Evolutionary conservation across 179 eudicot species (phyloP), one percentile per base, ranked within the genome.

Genomic region (Drosera spatulata): DNA sequence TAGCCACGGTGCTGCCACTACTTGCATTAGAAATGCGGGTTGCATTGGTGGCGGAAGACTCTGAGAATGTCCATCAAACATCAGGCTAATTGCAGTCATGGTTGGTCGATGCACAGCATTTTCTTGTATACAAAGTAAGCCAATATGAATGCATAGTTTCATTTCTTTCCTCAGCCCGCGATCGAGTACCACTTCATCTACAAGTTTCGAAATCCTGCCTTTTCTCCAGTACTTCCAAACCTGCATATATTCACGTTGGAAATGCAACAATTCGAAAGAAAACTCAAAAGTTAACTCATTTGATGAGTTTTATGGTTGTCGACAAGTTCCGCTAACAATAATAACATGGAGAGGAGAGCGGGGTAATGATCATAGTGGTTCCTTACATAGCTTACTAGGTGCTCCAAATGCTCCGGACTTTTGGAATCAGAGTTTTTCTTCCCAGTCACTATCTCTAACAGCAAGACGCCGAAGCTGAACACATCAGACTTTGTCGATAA

Each of bases 381-480:
- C 7, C 61, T 70, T 55, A 70, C 74, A 59, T 64, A 59, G 64
- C 69, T 60, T 50, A 70, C 33, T 39, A 64, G 58, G 53, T 70
- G 64, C 10, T 59, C 69, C 9, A 37, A 13, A 10, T 47, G 53
- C 7, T 15, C 59, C 40, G 51, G 55, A 6, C 58, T 46, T 9
- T 48, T 10, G 37, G 42, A 45, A 46, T 22, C 12, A 10, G 6
- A 46, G 39, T 58, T 60, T 50, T 49, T 70, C 39, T 56, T 59
- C 13, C 73, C 68, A 33, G 65, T 53, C 2, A 64, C 38, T 38
- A 70, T 70, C 56, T 70, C 73, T 49, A 70, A 39, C 10, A 64
- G 14, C 33, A 70, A 48, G 14, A 70, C 73, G 4, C 73, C 73
- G 15, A 70, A 70, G 69, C 68, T 70, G 51, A 59, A 70, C 33